Evolutionary conservation across 192 early-diverging fungal genomes (phyloP).

Genomic region (Obelidium mucronatum): DNA sequence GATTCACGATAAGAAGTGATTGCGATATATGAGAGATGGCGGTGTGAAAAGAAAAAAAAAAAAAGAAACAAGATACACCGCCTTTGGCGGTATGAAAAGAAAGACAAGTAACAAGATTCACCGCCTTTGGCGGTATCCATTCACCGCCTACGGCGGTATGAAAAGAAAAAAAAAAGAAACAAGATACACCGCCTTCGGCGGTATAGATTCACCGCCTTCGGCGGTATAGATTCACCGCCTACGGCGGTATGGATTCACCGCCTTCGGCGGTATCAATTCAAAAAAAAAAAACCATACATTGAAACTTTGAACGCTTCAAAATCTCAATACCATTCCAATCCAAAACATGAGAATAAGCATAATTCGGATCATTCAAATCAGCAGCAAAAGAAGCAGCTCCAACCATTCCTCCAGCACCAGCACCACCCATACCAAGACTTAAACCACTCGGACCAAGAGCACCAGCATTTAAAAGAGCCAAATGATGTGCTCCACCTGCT

Average conservation of each 20-base stretch:
- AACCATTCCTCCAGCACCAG: constrained; percentile 4
- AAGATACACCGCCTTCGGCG: no score
- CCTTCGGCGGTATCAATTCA: background rate
- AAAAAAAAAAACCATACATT: background rate
- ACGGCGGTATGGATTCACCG: no score
- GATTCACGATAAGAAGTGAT: background rate
- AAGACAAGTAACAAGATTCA: no score
- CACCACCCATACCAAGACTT: background rate
- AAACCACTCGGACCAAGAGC: background rate
- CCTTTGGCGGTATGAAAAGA: no score
- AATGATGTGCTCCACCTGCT: background rate
- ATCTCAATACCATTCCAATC: constrained; percentile 1
- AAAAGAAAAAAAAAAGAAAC: no score
- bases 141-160: no score
- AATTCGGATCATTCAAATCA: background rate
- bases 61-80: no score
- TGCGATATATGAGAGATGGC: background rate
- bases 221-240: no score
- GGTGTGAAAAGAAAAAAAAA: no score
- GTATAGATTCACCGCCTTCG: no score
- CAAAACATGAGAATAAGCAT: background rate
- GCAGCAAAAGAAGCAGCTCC: background rate
- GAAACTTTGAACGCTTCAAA: background rate
- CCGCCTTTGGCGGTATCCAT: no score
- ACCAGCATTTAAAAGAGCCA: background rate